Evolutionary conservation across 75 land plant genomes (phyloP).

Genomic region (Larix kaempferi): DNA sequence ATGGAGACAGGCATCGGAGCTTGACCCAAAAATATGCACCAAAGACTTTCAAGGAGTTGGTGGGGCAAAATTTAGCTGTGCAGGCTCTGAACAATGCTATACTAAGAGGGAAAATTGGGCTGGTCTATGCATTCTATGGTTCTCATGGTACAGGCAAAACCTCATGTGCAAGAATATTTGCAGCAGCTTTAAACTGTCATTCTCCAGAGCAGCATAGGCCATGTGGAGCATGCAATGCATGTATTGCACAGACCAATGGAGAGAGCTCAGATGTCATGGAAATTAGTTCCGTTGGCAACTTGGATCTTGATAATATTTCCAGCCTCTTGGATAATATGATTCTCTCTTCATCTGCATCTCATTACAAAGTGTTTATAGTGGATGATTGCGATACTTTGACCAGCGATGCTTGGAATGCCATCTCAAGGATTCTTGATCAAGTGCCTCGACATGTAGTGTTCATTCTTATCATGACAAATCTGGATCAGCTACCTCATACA

Average conservation of each 20-base stretch:
- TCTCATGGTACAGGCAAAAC: constrained; percentile 98
- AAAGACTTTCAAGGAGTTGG: constrained; percentile 74
- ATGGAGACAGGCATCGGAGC: constrained; percentile 34
- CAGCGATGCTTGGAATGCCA: constrained; percentile 74
- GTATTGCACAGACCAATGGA: constrained; percentile 50
- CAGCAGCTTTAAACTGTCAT: constrained; percentile 74
- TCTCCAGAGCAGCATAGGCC: constrained; percentile 67
- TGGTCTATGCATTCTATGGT: constrained; percentile 88
- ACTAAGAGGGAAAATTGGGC: constrained; percentile 60
- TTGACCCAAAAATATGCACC: constrained; percentile 91
- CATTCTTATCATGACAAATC: constrained; percentile 60
- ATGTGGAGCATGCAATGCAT: constrained; percentile 82
- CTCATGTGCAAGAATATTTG: constrained; percentile 88
- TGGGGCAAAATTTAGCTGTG: constrained; percentile 83
- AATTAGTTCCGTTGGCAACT: constrained; percentile 59
- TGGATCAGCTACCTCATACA: constrained; percentile 83
- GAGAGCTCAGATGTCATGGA: constrained; percentile 62
- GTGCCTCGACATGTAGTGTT: constrained; percentile 81
- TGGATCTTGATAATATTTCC: constrained; percentile 48
- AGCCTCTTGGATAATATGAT: constrained; percentile 36
- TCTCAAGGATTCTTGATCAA: constrained; percentile 77
- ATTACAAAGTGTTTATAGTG: constrained; percentile 70
- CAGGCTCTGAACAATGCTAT: constrained; percentile 89
- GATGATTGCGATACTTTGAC: constrained; percentile 81
- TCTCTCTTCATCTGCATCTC: constrained; percentile 20